phyloP scores from a whole-genome alignment of 495 filamentous ascomycete species.

The Xylaria scruposa region DNA sequence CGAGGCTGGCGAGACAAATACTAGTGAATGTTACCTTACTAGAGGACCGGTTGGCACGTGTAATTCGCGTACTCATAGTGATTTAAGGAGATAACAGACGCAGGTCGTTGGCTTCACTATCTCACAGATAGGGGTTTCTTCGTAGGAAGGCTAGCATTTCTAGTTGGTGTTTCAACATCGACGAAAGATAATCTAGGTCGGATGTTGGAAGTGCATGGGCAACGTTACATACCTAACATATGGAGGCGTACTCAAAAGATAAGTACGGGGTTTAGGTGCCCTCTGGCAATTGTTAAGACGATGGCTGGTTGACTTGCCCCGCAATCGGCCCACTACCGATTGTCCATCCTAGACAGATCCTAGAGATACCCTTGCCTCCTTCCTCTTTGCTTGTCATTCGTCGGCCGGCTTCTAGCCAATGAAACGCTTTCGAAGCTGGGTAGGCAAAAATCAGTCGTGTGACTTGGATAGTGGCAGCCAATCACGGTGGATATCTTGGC shows the following conservation, averaged over 20 bases:
- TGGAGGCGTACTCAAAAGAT: neutral
- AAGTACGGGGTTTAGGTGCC: slow-evolving; percentile 1
- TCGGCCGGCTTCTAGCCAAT: slow-evolving; percentile 18
- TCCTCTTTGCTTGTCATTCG: slow-evolving; percentile 23
- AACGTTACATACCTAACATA: slow-evolving; percentile 26
- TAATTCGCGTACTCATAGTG: neutral
- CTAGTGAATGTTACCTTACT: neutral
- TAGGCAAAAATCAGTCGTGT: slow-evolving; percentile 17
- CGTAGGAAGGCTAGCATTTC: neutral
- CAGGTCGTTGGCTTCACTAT: too few species aligned
- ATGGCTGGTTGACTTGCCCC: slow-evolving; percentile 15
- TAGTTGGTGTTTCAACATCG: neutral
- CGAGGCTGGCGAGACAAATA: neutral
- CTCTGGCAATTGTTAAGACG: neutral
- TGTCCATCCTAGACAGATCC: neutral
- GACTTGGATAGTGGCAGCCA: slow-evolving; percentile 15
- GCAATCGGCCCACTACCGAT: slow-evolving; percentile 14
- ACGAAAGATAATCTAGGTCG: neutral
- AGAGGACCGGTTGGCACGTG: neutral
- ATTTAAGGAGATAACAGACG: too few species aligned
- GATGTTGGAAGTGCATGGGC: slow-evolving; percentile 12
- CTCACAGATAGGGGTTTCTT: neutral
- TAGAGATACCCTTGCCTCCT: slow-evolving; percentile 25
- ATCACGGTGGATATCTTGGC: slow-evolving; percentile 15
- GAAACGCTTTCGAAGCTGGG: neutral